phyloP scores from a whole-genome alignment of 1,139 yeast genomes.

The Citeromyces siamensis region DNA sequence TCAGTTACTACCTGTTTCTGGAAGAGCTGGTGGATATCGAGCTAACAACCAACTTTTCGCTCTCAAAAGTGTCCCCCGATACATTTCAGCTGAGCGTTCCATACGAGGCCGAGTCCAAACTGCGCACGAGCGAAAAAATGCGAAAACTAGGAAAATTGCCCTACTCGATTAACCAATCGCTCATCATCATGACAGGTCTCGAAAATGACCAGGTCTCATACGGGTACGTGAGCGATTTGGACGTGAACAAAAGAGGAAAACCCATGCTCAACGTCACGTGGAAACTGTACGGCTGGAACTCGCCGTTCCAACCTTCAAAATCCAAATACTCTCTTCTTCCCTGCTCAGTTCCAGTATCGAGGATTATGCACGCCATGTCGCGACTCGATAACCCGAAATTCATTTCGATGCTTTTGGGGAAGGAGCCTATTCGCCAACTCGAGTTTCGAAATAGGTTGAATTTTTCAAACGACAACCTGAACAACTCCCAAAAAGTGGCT shows the following conservation, averaged over 20 bases:
- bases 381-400: constrained; percentile 44
- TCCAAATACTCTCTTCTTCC: constrained; percentile 37
- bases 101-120: constrained; percentile 28
- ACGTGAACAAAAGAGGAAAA: constrained; percentile 18
- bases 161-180: constrained; percentile 21
- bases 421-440: constrained; percentile 46
- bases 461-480: constrained; percentile 41
- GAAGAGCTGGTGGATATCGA: constrained; percentile 40
- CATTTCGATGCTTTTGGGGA: constrained; percentile 45
- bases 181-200: constrained; percentile 15
- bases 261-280: constrained; percentile 30
- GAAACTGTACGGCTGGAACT: constrained; percentile 45
- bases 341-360: constrained; percentile 47
- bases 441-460: constrained; percentile 40
- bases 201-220: constrained; percentile 36
- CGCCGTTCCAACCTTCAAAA: constrained; percentile 31
- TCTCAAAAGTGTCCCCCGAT: constrained; percentile 39
- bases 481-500: constrained; percentile 64
- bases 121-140: constrained; percentile 21
- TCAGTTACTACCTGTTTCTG: constrained; percentile 46
- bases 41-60: constrained; percentile 32
- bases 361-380: constrained; percentile 56
- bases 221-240: constrained; percentile 27
- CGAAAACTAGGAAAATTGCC: constrained; percentile 18
- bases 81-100: constrained; percentile 10